phyloP scores from a whole-genome alignment of 768 basidiomycete genomes.

The Lentinula sp. region DNA sequence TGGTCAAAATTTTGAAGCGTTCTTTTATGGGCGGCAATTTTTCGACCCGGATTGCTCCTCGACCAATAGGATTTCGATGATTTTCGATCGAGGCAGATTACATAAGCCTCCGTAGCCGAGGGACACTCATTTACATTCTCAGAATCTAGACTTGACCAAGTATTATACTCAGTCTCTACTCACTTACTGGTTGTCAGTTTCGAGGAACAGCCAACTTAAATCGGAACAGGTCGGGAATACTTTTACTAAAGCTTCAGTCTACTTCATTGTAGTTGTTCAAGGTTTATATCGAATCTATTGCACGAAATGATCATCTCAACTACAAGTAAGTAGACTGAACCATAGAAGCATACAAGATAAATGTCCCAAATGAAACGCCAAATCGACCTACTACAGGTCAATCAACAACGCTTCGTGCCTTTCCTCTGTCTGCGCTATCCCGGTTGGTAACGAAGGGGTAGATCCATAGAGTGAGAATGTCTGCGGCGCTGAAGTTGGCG shows the following conservation, averaged over 20 bases:
- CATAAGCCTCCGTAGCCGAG: not conserved
- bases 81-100: not conserved
- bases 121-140: not conserved
- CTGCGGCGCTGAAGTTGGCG: conserved; percentile 55
- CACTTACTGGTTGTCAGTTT: no score
- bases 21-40: not conserved
- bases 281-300: no score
- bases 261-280: no score
- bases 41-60: not conserved
- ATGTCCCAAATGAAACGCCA: not conserved
- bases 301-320: no score
- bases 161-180: no score
- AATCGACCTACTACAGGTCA: conserved; percentile 22
- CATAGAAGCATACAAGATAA: not conserved
- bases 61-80: conserved; percentile 4
- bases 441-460: conserved; percentile 37
- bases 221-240: no score
- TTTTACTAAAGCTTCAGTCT: no score
- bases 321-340: not conserved
- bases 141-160: no score
- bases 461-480: conserved; percentile 40
- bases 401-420: conserved; percentile 49
- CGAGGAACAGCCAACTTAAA: no score
- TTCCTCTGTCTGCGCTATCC: conserved; percentile 51
- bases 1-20: not conserved